Percentiles rank a stretch among this genome's conserved stretches.
Evolutionary conservation across 192 early-diverging fungal species (phyloP).

Genomic region (Linnemannia schmuckeri): DNA sequence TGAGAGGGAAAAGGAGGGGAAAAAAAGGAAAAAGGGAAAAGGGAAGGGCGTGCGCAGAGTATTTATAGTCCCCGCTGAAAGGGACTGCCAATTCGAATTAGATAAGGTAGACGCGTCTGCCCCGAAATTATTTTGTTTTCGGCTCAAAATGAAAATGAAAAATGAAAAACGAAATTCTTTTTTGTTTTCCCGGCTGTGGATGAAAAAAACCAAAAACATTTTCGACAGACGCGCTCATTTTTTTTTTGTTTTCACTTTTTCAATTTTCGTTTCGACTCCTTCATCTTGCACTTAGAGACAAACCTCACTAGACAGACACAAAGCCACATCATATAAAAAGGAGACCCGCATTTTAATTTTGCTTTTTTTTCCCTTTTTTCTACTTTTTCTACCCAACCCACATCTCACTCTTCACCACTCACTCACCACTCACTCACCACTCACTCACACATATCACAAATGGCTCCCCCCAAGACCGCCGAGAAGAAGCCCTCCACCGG

Average conservation of each 20-base stretch:
- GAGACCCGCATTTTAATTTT: not conserved
- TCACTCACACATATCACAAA: not conserved
- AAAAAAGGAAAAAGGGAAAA: not conserved
- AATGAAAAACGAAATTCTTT: not conserved
- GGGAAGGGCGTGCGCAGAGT: not conserved
- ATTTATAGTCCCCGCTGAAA: conserved; percentile 15
- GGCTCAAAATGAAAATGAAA: not conserved
- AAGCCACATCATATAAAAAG: conserved; percentile 11
- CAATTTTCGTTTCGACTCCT: not conserved
- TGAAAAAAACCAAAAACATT: no score
- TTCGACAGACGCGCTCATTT: not conserved
- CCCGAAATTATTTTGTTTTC: not conserved
- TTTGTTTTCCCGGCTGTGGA: not conserved
- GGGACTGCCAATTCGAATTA: conserved; percentile 16
- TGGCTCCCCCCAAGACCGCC: conserved; percentile 47
- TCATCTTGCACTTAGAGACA: not conserved
- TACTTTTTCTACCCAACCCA: not conserved
- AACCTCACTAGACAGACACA: not conserved
- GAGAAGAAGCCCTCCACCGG: conserved; percentile 65
- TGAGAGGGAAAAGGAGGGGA: not conserved
- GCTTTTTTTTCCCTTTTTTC: not conserved
- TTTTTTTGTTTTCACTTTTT: conserved; percentile 7
- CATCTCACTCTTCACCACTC: not conserved
- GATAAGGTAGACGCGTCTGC: conserved; percentile 3
- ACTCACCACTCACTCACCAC: conserved; percentile 5